phyloP scores from a whole-genome alignment of 352 stramenopile species.

The Pythium rishiriense region DNA sequence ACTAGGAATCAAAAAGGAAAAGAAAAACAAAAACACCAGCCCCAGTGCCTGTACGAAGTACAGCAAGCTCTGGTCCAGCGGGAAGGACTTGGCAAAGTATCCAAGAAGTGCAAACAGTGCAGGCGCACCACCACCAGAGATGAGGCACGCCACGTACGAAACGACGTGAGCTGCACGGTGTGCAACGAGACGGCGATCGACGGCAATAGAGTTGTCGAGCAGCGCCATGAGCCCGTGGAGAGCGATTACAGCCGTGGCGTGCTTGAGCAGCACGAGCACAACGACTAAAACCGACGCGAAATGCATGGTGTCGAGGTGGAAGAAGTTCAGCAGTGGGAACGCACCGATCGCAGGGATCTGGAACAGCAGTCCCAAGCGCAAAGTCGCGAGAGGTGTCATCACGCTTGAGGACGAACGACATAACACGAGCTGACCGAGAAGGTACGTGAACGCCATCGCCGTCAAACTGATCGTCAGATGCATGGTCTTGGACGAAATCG shows the following conservation, averaged over 20 bases:
- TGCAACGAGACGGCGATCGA: slow-evolving; percentile 68
- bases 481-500: slow-evolving; percentile 60
- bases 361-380: slow-evolving; percentile 75
- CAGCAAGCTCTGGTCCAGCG: slow-evolving; percentile 76
- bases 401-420: slow-evolving; percentile 57
- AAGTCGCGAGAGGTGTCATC: slow-evolving; percentile 75
- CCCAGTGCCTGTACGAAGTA: slow-evolving; percentile 75
- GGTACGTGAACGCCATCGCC: slow-evolving; percentile 51
- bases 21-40: slow-evolving; percentile 68
- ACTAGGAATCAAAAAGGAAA: slow-evolving; percentile 76
- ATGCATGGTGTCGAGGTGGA: slow-evolving; percentile 62
- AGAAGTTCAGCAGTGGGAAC: slow-evolving; percentile 73
- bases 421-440: slow-evolving; percentile 53
- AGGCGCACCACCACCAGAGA: slow-evolving; percentile 48
- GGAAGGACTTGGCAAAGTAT: slow-evolving; percentile 76
- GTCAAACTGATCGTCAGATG: slow-evolving; percentile 52
- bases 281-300: slow-evolving; percentile 67
- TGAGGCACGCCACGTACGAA: slow-evolving; percentile 53
- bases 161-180: slow-evolving; percentile 68
- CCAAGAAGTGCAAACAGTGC: slow-evolving; percentile 72
- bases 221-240: slow-evolving; percentile 65
- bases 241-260: slow-evolving; percentile 58
- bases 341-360: slow-evolving; percentile 69
- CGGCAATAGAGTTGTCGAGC: slow-evolving; percentile 79
- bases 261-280: slow-evolving; percentile 60